Base-by-base conservation (phyloP, 2,329 filamentous ascomycete genomes). In the Aureobasidium sp. region DNA sequence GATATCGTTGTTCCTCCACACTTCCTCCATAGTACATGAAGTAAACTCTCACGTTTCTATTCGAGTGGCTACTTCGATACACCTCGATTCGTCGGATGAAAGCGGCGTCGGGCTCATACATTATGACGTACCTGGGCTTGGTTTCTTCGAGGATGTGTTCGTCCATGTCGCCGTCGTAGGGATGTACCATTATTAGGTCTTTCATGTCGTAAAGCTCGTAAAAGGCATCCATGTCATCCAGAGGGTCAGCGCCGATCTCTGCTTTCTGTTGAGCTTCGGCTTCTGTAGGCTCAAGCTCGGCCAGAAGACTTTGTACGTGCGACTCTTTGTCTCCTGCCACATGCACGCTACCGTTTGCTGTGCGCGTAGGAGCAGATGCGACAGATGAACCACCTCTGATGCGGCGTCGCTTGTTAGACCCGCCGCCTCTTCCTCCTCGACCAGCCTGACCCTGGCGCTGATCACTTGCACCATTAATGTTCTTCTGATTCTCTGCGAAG, bases 61-160 rank as follows among this genome's bases (percentile, higher is more conserved):
- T 90, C 63, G 87, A 89, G 75, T 99, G 94, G 10, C 92, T 97
- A 58, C 91, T 96, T 42, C 94, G 87, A 75, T 97, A 99, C 1
- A 97, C 92, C 73, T 99, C 94, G 23, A 99, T 88, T 41, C 93
- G 83, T 15, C 94, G 86, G 70, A 97, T 96, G 73, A 99, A 99
- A 3, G 93, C 87, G 3, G 93, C 86, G 67, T 97, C 91, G 0
- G 94, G 93, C 72, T 97, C 94, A 74, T 97, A 99, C 94, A 99
- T 97, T 77, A 99, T 89, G 63, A 99, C 91, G 74, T 97, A 97
- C 64, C 90, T 87, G 37, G 94, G 94, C 70, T 90, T 91, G 63
- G 94, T 82, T 75, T 99, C 94, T 73, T 99, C 93, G 1, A 99
- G 82, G n/a, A 97, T 83, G 72, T 96, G 90, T 72, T 97, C 94